A percentile compares a stretch with the other conserved stretches of the same genome.
phyloP scores from a whole-genome alignment of 2,329 filamentous ascomycete genomes.

The Conoideocrella luteorostrata region DNA sequence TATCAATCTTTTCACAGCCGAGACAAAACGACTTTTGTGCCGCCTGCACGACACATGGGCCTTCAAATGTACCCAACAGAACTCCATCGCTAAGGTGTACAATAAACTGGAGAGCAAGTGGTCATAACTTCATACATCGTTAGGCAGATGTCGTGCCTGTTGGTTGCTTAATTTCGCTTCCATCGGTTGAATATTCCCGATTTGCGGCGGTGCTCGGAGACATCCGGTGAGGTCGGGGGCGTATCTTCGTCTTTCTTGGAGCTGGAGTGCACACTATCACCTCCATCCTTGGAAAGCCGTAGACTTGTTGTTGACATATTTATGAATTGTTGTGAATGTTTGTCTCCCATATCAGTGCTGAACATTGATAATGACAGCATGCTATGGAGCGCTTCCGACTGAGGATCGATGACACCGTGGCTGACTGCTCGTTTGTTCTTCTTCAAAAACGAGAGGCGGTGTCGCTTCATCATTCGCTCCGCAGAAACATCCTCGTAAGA shows the following conservation, averaged over 20 bases:
- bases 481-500: constrained; percentile 46
- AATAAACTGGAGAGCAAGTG: constrained; percentile 5
- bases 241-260: constrained; percentile 22
- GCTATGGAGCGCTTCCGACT: constrained; percentile 25
- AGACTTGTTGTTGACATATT: constrained; percentile 23
- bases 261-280: constrained; percentile 28
- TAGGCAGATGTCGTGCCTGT: background rate
- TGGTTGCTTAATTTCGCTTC: constrained; percentile 6
- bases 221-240: constrained; percentile 29
- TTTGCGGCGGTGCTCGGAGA: constrained; percentile 21
- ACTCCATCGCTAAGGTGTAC: constrained; percentile 17
- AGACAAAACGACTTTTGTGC: too few species aligned
- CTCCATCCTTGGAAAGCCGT: constrained; percentile 29
- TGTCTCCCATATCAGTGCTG: constrained; percentile 17
- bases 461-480: constrained; percentile 33
- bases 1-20: too few species aligned
- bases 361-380: constrained; percentile 26
- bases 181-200: constrained; percentile 14
- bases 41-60: too few species aligned
- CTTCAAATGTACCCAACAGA: constrained; percentile 6
- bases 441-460: constrained; percentile 39
- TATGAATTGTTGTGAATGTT: constrained; percentile 15
- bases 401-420: constrained; percentile 37
- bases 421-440: constrained; percentile 41
- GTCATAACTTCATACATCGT: constrained; percentile 12